Evolutionary conservation across 352 stramenopile species (phyloP), one percentile per base, ranked within the genome.

Genomic region (Hyaloperonospora brassicae): DNA sequence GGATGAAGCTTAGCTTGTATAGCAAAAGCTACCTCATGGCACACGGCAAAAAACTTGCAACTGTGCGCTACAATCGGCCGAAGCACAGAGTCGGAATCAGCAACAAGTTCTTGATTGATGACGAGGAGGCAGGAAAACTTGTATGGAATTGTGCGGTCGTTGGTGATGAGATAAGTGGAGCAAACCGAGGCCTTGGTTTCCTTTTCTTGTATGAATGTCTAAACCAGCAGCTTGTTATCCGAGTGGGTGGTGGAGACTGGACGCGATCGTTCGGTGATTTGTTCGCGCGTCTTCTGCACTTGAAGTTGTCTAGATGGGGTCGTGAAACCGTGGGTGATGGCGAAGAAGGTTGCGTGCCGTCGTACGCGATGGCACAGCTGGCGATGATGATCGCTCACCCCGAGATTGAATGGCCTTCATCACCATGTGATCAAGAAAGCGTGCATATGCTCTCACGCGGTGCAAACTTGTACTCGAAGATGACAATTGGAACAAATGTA

Each of bases 151-250:
- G 80, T 27, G 74, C 74, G 0, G 67, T 91, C 31, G 73, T 94
- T 24, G 79, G 80, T 5, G 84, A 94, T 44, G 84, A 94, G 59
- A 73, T 90, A 30, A 92, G 82, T 45, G 84, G 84, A 31, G 70
- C 74, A 25, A 94, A 92, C 39, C 80, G 84, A 31, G 78, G 83
- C 0, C 35, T 91, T 17, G 84, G 82, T 0, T 93, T 86, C 42
- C 34, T 93, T 22, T 91, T 93, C 43, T 60, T 94, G 43, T 94
- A 93, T 48, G 80, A 94, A 47, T 92, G 80, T 47, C 44, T 94
- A 1, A 84, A 87, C 52, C 61, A 72, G 11, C 76, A 91, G 45
- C 61, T 93, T 38, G 52, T 78, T 5, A 54, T 93, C 27, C 70
- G 69, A 0, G 64, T 93, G 23, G 79, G 77, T 34, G 79, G 79